These are phyloP conservation scores for Cucurbita pepo DNA, from an alignment of 306 rosid genomes.

Conservation along the genomic window DNA sequence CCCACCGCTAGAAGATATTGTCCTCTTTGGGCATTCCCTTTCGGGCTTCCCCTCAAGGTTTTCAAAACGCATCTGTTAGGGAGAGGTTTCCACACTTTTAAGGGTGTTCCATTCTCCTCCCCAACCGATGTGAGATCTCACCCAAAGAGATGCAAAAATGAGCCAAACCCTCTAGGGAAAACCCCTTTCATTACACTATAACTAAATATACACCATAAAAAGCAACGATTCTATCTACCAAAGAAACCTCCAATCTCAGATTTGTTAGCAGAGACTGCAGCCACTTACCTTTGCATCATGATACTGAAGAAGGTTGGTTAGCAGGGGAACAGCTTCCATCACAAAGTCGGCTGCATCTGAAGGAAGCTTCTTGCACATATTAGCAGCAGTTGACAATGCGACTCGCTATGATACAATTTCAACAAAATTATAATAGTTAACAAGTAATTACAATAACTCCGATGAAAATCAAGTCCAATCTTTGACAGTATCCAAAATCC, in stretches of 20 bases:
- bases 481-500: not conserved
- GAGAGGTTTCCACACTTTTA: too few species aligned
- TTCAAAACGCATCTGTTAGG: too few species aligned
- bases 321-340: slow-evolving; percentile 95
- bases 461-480: not conserved
- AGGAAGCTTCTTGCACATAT: slow-evolving; percentile 99
- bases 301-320: slow-evolving; percentile 93
- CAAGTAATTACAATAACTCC: not conserved
- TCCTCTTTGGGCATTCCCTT: too few species aligned
- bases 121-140: too few species aligned
- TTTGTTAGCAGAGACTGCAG: not conserved
- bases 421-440: not conserved
- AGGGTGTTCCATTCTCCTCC: too few species aligned
- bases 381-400: slow-evolving; percentile 96
- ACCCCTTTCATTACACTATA: not conserved
- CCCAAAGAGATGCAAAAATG: too few species aligned
- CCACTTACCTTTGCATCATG: slow-evolving; percentile 76
- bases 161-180: not conserved
- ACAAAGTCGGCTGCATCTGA: slow-evolving; percentile 99
- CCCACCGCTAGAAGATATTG: too few species aligned
- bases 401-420: slow-evolving; percentile 50
- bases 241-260: not conserved
- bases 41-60: too few species aligned
- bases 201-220: not conserved
- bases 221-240: not conserved